Evolutionary conservation across 2,329 filamentous ascomycete genomes (phyloP), one percentile per base, ranked within the genome.

Genomic region (Fusarium verticillioides): DNA sequence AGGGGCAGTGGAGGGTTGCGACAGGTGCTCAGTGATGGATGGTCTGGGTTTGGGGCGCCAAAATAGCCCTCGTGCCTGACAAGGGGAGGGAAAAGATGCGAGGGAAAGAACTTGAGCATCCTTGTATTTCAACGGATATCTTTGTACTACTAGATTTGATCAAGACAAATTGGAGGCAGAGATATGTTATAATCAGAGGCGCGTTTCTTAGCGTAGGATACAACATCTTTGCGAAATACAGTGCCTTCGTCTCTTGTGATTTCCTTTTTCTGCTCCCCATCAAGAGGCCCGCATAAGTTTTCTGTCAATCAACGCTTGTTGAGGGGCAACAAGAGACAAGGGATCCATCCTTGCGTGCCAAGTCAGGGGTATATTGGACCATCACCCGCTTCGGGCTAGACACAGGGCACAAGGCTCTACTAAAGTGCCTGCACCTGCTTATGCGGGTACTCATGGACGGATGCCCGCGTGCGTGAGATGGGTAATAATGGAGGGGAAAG

Each of bases 341-440:
- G 58, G 49, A 46, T 34, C 28, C 60, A 69, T 57, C 63, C 69
- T 60, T 64, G 64, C 39, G 37, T 60, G 73, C 64, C 70, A 63
- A 66, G 69, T 63, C 75, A 77, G 73, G 75, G 75, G 75, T 70
- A 73, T 60, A 71, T 68, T 77, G 53, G 69, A 53, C 63, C 52
- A 61, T 66, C 44, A 46, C 50, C 66, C 65, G 60, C 63, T 75
- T 64, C 47, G 32, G 52, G 58, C 60, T 74, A 75, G 71, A 59
- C 34, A 49, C 60, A 70, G 47, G 60, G 56, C 49, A 52, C 46
- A 60, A 59, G 65, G 70, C 66, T 74, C 70, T 66, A 70, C 70
- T 77, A 74, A 77, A 77, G 75, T 77, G 75, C 75, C 70, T 74
- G 67, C 70, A 76, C 75, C 68, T 74, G 47, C 66, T 63, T 64